Evolutionary conservation across 2,329 filamentous ascomycete species (phyloP).

Genomic region (Colletotrichum musae): DNA sequence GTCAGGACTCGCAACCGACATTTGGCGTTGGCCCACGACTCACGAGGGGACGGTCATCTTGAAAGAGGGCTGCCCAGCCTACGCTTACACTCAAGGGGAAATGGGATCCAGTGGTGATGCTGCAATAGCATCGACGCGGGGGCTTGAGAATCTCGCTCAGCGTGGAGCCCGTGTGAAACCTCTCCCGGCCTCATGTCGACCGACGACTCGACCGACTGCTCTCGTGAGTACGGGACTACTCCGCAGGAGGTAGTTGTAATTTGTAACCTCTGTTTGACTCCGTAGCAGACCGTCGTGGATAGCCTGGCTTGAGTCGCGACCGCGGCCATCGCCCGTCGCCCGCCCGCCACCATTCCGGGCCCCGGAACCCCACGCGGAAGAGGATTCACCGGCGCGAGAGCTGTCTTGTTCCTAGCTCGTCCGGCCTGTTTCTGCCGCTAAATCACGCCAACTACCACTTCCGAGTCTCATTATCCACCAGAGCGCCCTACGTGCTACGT

Average conservation of each 20-base stretch:
- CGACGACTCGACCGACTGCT: not conserved
- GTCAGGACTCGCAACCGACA: slow-evolving; percentile 23
- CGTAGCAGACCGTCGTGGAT: slow-evolving; percentile 12
- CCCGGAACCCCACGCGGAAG: slow-evolving; percentile 11
- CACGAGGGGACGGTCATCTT: not conserved
- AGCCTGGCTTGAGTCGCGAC: slow-evolving; percentile 17
- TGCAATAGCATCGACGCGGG: slow-evolving; percentile 37
- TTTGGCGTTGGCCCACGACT: not conserved
- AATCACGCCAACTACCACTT: not conserved
- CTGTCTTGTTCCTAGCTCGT: slow-evolving; percentile 11
- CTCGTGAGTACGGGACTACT: not conserved
- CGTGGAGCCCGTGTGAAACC: slow-evolving; percentile 11
- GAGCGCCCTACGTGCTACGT: slow-evolving; percentile 1
- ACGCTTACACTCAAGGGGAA: slow-evolving; percentile 15
- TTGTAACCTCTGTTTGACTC: not conserved
- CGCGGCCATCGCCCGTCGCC: slow-evolving; percentile 8
- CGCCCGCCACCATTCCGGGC: slow-evolving; percentile 11
- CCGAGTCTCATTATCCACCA: not conserved
- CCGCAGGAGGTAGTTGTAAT: not conserved
- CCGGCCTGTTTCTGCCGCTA: not conserved
- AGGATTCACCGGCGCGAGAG: slow-evolving; percentile 21
- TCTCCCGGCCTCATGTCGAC: not conserved
- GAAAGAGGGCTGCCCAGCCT: slow-evolving; percentile 12
- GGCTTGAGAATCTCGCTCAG: slow-evolving; percentile 7
- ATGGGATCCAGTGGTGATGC: slow-evolving; percentile 27